A percentile compares a stretch with the other conserved stretches of the same genome.
phyloP scores from a whole-genome alignment of 345 rosid species.

The Hibiscus trionum region DNA sequence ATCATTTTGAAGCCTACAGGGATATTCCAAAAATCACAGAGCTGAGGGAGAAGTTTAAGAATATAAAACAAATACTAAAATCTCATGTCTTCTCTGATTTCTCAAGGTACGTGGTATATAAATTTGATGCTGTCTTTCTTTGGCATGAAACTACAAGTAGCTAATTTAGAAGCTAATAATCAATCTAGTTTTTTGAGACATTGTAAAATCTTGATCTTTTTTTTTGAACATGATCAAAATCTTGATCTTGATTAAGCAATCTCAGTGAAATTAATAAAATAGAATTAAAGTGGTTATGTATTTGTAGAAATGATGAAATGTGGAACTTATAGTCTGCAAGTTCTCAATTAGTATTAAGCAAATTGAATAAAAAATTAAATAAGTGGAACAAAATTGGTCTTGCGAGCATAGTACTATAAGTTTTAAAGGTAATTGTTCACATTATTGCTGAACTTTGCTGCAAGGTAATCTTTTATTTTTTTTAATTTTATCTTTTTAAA shows the following conservation, averaged over 20 bases:
- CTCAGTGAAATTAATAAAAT: not conserved
- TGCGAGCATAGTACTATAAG: not conserved
- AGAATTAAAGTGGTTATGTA: not conserved
- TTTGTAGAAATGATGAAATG: not conserved
- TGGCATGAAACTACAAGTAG: not conserved
- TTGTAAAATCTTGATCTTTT: not conserved
- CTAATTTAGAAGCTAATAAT: not conserved
- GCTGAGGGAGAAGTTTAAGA: conserved; percentile 91
- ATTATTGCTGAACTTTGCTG: not conserved
- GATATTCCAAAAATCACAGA: conserved; percentile 96
- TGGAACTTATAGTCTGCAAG: not conserved
- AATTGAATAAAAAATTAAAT: not conserved
- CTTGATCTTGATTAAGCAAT: not conserved
- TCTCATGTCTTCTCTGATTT: conserved; percentile 95
- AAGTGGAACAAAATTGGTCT: too few species aligned
- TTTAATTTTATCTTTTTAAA: not conserved
- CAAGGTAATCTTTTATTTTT: not conserved
- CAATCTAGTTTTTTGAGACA: not conserved
- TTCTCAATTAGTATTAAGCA: not conserved
- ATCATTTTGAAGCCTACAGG: conserved; percentile 95
- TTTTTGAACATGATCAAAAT: too few species aligned
- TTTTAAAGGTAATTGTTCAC: not conserved
- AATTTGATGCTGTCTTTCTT: not conserved
- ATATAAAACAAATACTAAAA: conserved; percentile 88
- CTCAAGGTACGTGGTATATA: conserved; percentile 53